Evolutionary conservation across 1,284 basidiomycete genomes (phyloP), one percentile per base, ranked within the genome.

Genomic region (Cryptococcus sp.): DNA sequence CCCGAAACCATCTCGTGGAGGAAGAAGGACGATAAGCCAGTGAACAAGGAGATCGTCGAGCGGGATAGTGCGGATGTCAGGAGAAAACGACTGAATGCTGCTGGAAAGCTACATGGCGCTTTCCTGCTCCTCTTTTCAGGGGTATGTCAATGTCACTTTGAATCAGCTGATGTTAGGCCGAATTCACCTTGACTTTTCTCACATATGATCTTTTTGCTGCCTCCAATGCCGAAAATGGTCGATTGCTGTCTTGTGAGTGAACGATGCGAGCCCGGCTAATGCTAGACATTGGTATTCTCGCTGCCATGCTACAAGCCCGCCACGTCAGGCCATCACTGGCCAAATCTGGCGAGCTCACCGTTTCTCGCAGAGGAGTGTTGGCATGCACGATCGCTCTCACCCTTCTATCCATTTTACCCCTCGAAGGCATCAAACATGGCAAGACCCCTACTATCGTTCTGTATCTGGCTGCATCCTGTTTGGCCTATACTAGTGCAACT

Each of bases 171-270:
- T 28, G 28, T 11, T 28, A 91, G 46, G 84, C 91, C 46, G 91
- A 94, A 66, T 93, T 92, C 73, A 93, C 91, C 0, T 77, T 94
- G 24, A 91, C 88, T 0, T 94, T 94, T 78, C 77, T 93, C 45
- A 92, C 69, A 84, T 75, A 72, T 59, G 76, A 76, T 50, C 86
- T 94, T 48, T 85, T 94, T 53, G 85, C 88, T 69, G 92, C 88
- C 82, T 85, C 83, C 60, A 96, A 94, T 74, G 84, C 80, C 59
- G 87, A 92, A 65, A 96, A 94, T 59, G 91, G 91, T 9, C 81
- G 81, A 55, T 80, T 96, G 32, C 73, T 79, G 2, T 91, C 88
- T 1, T 86, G 85, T 69, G 52, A 50, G 68, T 56, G 22, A n/a
- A 31, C 16, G 18, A 3, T 19, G 39, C 11, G 24, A 28, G 22